Base-by-base conservation (phyloP, 1,284 basidiomycete genomes). In the Rhodotorula glutinis region DNA sequence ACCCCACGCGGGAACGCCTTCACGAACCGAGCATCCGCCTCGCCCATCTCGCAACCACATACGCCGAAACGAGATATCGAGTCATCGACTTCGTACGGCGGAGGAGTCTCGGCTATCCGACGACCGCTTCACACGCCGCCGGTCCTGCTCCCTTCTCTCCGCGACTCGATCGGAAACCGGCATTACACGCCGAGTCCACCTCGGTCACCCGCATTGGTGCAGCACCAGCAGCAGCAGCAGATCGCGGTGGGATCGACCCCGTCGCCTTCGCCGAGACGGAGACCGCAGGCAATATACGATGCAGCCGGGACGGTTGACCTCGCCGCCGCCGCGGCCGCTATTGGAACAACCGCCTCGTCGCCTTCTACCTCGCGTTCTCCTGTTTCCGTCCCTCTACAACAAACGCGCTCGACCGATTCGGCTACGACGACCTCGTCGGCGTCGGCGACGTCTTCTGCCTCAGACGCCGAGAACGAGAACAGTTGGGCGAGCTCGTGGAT, bases 401-500 rank as follows among this genome's bases (percentile, higher is more conserved):
- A 49, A 16, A 49, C 38, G 23, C 2, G 23, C 16, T 25, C 23
- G 54, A 55, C 54, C 40, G 54, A 55, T 33, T n/a, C 29, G 11
- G 33, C 33, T 5, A 2, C 44, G 29, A 25, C 41, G 21, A 29
- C 53, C 9, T 23, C 60, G 8, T 56, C 30, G 25, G 53, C 58
- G 9, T 44, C 41, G 23, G 16, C n/a, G 7, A 11, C 33, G n/a
- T 46, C 58, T 1, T 59, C 66, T 11, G 5, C 25, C 17, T 63
- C 62, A 19, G 43, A 16, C 17, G 58, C 47, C 62, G 47, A 58
- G 9, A 53, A 52, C 47, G 61, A 55, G 2, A 30, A 63, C 56
- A 56, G 52, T 10, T 66, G 65, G 65, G 65, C 65, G 0, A 51
- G 53, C n/a, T 5, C 3, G 25, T 44, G 43, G 43, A 44, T 44